Evolutionary conservation across 306 rosid species (phyloP), one percentile per base, ranked within the genome.

Genomic region (Acacia crassicarpa): DNA sequence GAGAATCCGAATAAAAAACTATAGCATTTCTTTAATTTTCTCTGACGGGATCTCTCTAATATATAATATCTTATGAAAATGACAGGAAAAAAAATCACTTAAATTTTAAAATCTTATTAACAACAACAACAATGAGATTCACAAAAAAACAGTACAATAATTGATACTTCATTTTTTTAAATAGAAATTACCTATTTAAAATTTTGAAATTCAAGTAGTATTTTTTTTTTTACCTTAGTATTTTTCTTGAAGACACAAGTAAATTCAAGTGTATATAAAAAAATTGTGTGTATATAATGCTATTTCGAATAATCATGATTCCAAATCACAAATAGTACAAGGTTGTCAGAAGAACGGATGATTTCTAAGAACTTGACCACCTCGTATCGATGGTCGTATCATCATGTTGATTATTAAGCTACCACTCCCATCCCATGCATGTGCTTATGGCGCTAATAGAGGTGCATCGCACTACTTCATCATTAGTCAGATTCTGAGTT

Each of bases 301-400:
- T 27, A 27, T 27, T 27, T 27, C 13, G 45, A 66, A 66, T 33
- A 33, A 10, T 74, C 41, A 4, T 2, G 30, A 12, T 20, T 53
- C 25, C 11, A 19, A 19, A 74, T 54, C 53, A 10, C 49, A 53
- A 74, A 53, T 20, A 6, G n/a, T 20, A 20, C 30, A 27, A 27
- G 30, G 1, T 27, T 27, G 30, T 27, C 15, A 53, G 67, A 74
- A 74, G 44, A 33, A 54, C 78, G 54, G 54, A 74, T 74, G 78
- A 74, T 74, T 74, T 44, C 32, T 53, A 54, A 20, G 48, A 54
- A 53, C 67, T 25, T 53, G 78, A 74, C 62, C 32, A 53, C n/a
- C 19, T 33, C 44, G 46, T 33, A 30, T 30, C 43, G 4, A 46
- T 46, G 51, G 17, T 27, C 56, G 41, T 32, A 30, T 17, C 23